A percentile compares a stretch with the other conserved stretches of the same genome.
Conservation (phyloP, 2,329 filamentous ascomycete species). For the Xylariales sp. region DNA sequence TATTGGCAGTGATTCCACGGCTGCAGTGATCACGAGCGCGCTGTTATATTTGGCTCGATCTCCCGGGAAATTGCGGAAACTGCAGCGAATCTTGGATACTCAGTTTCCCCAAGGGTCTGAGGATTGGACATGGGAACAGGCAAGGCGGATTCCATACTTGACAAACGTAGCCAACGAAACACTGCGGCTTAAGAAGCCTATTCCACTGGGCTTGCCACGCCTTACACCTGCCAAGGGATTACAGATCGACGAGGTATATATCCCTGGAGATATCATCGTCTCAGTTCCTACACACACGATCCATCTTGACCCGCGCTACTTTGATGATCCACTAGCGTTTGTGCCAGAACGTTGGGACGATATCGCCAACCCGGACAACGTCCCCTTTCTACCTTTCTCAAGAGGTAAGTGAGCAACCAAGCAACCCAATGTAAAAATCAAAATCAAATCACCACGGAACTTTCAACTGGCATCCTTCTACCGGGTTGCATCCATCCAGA, state of each 20-base stretch:
- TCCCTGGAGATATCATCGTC: constrained; percentile 7
- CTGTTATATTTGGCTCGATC: constrained; percentile 1
- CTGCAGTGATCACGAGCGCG: too few species aligned
- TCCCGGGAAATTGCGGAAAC: constrained; percentile 8
- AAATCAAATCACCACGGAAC: too few species aligned
- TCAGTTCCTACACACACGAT: constrained; percentile 5
- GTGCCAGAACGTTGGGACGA: constrained; percentile 13
- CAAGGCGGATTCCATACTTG: constrained; percentile 20
- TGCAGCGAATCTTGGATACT: constrained; percentile 16
- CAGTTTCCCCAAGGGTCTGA: constrained; percentile 19
- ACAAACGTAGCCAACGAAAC: constrained; percentile 38
- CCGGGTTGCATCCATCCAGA: too few species aligned
- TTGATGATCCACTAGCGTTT: constrained; percentile 10
- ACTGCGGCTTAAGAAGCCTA: constrained; percentile 34
- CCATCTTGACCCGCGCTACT: constrained; percentile 13
- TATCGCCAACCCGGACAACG: constrained; percentile 5
- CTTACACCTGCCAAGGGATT: constrained; percentile 30
- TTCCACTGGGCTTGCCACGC: constrained; percentile 28
- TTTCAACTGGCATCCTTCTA: too few species aligned
- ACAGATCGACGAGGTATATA: constrained; percentile 2
- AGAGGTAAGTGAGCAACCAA: constrained; percentile 11
- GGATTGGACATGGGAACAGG: constrained; percentile 26
- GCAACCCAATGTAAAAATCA: too few species aligned
- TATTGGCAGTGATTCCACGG: too few species aligned
- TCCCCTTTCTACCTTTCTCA: constrained; percentile 13